Percentiles rank a stretch among this genome's conserved stretches.
phyloP scores from a whole-genome alignment of 164 flowering plant genomes.

The Vitis amurensis region DNA sequence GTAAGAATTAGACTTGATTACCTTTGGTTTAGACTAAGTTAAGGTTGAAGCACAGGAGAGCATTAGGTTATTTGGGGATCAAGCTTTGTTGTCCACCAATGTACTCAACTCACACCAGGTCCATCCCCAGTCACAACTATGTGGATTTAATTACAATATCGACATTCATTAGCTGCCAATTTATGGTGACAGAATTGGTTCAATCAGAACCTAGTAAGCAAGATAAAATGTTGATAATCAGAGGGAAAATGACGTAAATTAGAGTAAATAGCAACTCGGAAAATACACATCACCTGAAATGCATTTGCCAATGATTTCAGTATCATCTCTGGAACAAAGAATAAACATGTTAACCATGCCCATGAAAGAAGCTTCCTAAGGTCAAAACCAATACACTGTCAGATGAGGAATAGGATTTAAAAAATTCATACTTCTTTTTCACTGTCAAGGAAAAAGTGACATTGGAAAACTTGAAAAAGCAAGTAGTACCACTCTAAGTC shows the following conservation, averaged over 20 bases:
- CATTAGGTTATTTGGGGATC: too few relatives aligned
- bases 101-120: too few relatives aligned
- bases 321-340: conserved; percentile 84
- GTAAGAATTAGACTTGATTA: too few relatives aligned
- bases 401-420: not conserved
- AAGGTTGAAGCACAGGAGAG: too few relatives aligned
- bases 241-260: not conserved
- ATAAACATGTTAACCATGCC: conserved; percentile 98
- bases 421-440: not conserved
- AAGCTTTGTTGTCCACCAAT: too few relatives aligned
- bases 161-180: too few relatives aligned
- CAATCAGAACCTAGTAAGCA: too few relatives aligned
- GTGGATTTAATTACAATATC: too few relatives aligned
- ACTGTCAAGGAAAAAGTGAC: not conserved
- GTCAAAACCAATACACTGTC: conserved; percentile 14
- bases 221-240: not conserved
- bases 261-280: not conserved
- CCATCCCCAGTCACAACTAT: too few relatives aligned
- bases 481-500: conserved; percentile 84
- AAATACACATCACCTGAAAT: conserved; percentile 51
- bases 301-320: conserved; percentile 67
- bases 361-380: conserved; percentile 95
- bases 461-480: conserved; percentile 4
- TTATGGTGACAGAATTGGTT: too few relatives aligned
- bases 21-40: too few relatives aligned